Evolutionary conservation across 2,329 filamentous ascomycete genomes (phyloP).

Genomic region (Ophiostoma novo-ulmi): DNA sequence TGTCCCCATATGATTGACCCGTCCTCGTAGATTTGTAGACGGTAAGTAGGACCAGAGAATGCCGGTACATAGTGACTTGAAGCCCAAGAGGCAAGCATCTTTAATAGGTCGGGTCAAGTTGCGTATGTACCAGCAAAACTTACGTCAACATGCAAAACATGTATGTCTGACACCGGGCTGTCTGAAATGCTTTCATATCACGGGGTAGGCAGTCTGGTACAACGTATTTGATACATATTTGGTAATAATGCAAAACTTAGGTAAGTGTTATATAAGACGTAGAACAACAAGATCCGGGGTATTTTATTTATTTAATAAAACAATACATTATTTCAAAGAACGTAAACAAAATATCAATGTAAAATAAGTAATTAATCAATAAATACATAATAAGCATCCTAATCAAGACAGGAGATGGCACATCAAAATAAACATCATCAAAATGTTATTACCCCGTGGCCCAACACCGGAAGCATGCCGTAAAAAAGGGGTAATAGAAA

Average conservation of each 20-base stretch:
- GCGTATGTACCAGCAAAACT: background rate
- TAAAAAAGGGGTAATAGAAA: conserved; percentile 34
- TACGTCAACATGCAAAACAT: background rate
- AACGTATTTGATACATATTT: background rate
- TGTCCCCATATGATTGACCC: conserved; percentile 18
- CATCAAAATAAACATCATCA: background rate
- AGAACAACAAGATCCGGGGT: background rate
- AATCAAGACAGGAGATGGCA: background rate
- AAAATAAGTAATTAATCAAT: background rate
- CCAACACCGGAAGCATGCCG: conserved; percentile 20
- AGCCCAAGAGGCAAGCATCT: background rate
- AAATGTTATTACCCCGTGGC: conserved; percentile 12
- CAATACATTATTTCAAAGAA: background rate
- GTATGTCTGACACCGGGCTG: background rate
- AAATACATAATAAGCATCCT: background rate
- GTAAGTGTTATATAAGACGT: background rate
- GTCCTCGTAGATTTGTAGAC: background rate
- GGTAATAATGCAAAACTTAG: background rate
- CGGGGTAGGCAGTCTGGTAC: background rate
- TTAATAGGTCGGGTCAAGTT: background rate
- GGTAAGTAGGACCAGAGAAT: no score
- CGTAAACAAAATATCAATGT: background rate
- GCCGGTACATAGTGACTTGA: background rate
- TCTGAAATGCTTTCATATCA: background rate
- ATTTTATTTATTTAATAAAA: background rate